Conservation (phyloP, 441 rosid genomes). For the Adansonia gregorii region DNA sequence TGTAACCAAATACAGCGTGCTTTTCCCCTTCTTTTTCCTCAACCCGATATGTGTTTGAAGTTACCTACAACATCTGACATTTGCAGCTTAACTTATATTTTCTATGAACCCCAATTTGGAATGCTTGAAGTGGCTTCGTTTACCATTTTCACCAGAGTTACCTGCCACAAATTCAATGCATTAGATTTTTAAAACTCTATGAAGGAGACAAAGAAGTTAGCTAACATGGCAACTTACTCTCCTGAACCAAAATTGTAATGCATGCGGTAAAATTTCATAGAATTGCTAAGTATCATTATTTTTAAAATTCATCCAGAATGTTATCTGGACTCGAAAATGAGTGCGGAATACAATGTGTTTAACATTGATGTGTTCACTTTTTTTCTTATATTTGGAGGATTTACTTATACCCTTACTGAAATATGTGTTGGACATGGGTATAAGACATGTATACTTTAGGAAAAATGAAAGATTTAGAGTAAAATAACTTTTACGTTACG, state of each 20-base stretch:
- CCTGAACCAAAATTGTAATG: not conserved
- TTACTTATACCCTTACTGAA: too few species aligned
- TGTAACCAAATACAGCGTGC: not conserved
- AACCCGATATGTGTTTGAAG: not conserved
- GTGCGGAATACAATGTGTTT: too few species aligned
- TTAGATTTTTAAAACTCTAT: not conserved
- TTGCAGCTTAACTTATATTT: not conserved
- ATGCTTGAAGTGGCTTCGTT: constrained; percentile 85
- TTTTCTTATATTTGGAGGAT: too few species aligned
- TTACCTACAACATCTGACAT: not conserved
- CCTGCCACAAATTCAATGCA: constrained; percentile 45
- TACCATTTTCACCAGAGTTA: constrained; percentile 83
- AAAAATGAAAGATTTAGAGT: too few species aligned
- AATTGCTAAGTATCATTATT: not conserved
- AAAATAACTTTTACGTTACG: too few species aligned
- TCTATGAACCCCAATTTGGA: constrained; percentile 69
- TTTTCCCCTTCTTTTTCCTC: not conserved
- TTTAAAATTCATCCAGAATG: too few species aligned
- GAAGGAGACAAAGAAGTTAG: not conserved
- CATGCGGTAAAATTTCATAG: not conserved
- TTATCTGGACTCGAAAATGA: too few species aligned
- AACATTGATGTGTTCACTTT: too few species aligned
- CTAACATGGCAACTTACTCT: constrained; percentile 2
- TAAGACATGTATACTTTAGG: too few species aligned
- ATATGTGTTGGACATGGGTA: too few species aligned